Base-by-base conservation (phyloP, 495 filamentous ascomycete species). In the Apiosordaria backusii region DNA sequence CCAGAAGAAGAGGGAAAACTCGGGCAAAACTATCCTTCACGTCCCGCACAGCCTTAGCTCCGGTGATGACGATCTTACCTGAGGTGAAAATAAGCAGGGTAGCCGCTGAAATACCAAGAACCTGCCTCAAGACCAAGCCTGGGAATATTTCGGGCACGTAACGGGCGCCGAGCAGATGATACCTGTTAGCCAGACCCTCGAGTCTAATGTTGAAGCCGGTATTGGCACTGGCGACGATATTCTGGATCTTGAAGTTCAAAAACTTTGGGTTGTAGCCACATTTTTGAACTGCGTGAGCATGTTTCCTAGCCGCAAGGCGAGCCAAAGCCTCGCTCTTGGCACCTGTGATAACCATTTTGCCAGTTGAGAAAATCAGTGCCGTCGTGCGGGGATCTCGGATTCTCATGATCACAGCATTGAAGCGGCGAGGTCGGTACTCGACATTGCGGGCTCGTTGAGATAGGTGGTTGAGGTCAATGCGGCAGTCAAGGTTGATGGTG, bases 81-180 rank as follows among this genome's bases (percentile, higher is more conserved):
- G 54, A 69, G 4, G 50, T 54, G 26, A 72, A 74, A 4, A 74
- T 62, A 9, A 74, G 63, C 9, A 65, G 29, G 16, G 60, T 55
- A 3, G 57, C 63, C 4, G 93, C 93, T 16, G 92, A 92, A 81
- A 93, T 94, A 82, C 96, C 93, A 90, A 97, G 95, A 73, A 13
- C 10, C 35, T 45, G 35, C 35, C 92, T 90, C 76, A 97, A 97
- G 80, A 97, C 96, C 62, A 98, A 84, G 83, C 94, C 94, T 68
- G 94, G 94, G 84, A 98, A 98, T 75, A 98, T 77, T 79, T 98
- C 94, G 68, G 94, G 94, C 79, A 97, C 94, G 78, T 97, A 97
- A 57, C 6, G 62, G 67, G 22, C 10, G 3, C 5, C 10, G 13
- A 22, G 68, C 29, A 72, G 88, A 15, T 13, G 0, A 45, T 45